These are phyloP conservation scores for Apiotrichum siamense DNA, from an alignment of 1,284 basidiomycete genomes.

Conservation along the genomic window DNA sequence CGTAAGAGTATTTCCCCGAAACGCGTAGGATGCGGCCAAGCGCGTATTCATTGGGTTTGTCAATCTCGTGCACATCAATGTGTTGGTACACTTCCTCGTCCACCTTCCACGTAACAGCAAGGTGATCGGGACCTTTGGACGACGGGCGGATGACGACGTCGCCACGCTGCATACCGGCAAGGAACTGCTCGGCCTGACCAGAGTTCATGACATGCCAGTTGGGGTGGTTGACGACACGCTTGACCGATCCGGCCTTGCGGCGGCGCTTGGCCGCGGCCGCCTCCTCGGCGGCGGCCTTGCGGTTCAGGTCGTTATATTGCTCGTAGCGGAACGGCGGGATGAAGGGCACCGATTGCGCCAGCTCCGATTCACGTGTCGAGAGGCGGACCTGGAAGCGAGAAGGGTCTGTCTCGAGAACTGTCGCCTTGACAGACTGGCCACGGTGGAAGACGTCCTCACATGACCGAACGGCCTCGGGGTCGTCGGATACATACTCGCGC, in stretches of 20 bases:
- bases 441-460: constrained; percentile 56
- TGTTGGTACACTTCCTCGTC: constrained; percentile 96
- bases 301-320: constrained; percentile 31
- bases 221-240: constrained; percentile 93
- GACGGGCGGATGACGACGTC: constrained; percentile 95
- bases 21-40: constrained; percentile 69
- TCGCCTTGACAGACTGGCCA: constrained; percentile 72
- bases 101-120: constrained; percentile 99
- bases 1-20: constrained; percentile 74
- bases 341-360: constrained; percentile 48
- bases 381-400: constrained; percentile 66
- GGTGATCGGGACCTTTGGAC: constrained; percentile 86
- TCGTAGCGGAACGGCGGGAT: constrained; percentile 38
- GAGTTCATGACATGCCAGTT: constrained; percentile 97
- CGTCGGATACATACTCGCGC: constrained; percentile 58
- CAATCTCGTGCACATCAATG: constrained; percentile 83
- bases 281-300: constrained; percentile 62
- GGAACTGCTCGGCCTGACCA: constrained; percentile 77
- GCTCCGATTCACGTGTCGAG: constrained; percentile 66
- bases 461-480: constrained; percentile 37
- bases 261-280: constrained; percentile 75
- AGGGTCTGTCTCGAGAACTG: constrained; percentile 68
- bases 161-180: constrained; percentile 85
- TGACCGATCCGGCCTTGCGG: constrained; percentile 66
- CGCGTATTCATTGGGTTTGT: constrained; percentile 61